Base-by-base conservation (phyloP, 441 rosid genomes). In the Omphalea diandra region DNA sequence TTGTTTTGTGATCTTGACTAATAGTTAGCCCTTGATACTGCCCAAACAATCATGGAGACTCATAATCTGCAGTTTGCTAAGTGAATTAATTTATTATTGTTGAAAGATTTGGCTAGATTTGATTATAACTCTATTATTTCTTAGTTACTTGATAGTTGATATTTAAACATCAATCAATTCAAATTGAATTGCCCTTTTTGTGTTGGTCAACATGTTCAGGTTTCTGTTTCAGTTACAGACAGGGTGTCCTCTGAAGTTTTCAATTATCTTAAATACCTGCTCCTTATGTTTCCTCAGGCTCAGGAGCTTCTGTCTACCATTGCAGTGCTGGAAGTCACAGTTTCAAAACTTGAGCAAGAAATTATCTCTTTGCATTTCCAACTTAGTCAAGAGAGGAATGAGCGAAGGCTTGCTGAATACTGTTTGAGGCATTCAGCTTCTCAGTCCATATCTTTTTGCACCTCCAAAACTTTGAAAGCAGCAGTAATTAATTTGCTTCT, bases 261-360 rank as follows among this genome's bases (percentile, higher is more conserved):
- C 31, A 36, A 38, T 68, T 71, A 67, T 12, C 56, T 4, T 54
- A 10, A 69, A 38, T 64, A 41, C 46, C 17, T 74, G 61, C 60
- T 27, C 52, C 46, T 67, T 75, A 11, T 43, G 14, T 70, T 33
- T 56, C 59, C 49, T 55, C 79, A 93, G 96, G 92, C 88, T 58
- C 89, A 76, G 73, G 96, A 89, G 79, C 85, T 90, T 71, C 78
- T 90, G 67, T 93, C 85, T 64, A 77, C 90, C 69, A 79, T 90
- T 76, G 84, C 87, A 46, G 68, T 85, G 74, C 72, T 89, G 71
- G 94, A 93, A 84, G 82, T 77, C 67, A 82, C 88, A 1, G 85
- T 90, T 68, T 82, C 87, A 63, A 88, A 93, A 81, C 98, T 93
- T 24, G 97, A 93, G 72, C 84, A 84, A 74, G 94, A 93, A 77